phyloP scores from a whole-genome alignment of 345 rosid species.

The Eucalyptus polyanthemos region DNA sequence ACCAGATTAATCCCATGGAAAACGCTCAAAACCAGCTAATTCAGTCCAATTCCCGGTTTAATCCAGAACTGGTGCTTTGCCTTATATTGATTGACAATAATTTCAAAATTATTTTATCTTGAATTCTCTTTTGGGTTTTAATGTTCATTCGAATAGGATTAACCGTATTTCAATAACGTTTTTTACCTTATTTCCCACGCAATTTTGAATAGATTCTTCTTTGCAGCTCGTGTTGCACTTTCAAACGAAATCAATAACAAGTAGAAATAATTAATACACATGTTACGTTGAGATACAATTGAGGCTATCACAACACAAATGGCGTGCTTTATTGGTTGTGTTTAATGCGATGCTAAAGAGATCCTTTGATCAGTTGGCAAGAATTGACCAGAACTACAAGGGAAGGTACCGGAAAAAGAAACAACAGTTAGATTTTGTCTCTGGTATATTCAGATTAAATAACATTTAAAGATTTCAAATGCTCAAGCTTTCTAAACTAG shows the following conservation, averaged over 20 bases:
- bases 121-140: neutral
- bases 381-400: neutral
- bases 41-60: neutral
- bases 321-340: neutral
- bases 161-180: neutral
- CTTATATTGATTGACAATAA: neutral
- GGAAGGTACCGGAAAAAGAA: neutral
- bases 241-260: neutral
- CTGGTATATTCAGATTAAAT: neutral
- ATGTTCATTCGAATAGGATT: neutral
- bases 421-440: neutral
- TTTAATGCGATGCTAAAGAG: neutral
- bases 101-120: neutral
- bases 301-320: neutral
- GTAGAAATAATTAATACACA: neutral
- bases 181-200: neutral
- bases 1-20: neutral
- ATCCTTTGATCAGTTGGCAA: neutral
- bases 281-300: neutral
- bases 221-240: neutral
- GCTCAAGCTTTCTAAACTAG: neutral
- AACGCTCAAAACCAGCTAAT: rapidly evolving
- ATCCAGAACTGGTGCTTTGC: rapidly evolving
- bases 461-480: neutral
- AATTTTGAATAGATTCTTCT: neutral